Evolutionary conservation across 2,329 filamentous ascomycete species (phyloP).

Genomic region (Aspergillus arachidicola): DNA sequence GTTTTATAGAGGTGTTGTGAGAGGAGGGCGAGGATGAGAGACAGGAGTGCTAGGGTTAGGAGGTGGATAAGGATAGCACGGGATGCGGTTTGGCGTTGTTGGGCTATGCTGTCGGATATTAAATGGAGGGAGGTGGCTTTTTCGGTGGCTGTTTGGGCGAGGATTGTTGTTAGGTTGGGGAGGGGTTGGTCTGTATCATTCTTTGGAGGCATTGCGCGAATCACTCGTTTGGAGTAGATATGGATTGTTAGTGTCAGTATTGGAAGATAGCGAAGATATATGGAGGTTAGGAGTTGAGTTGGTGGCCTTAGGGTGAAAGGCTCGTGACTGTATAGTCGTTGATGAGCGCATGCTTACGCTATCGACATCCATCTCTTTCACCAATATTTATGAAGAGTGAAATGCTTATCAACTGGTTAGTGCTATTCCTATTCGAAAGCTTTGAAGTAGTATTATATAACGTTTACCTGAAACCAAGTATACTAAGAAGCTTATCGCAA

Average conservation of each 20-base stretch:
- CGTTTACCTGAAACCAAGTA: not conserved
- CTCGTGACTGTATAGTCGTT: not conserved
- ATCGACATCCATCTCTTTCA: not conserved
- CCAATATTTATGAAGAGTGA: no score
- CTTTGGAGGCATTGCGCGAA: not conserved
- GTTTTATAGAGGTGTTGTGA: constrained; percentile 44
- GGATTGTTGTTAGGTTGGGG: constrained; percentile 33
- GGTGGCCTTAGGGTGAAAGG: not conserved
- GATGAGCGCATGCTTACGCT: not conserved
- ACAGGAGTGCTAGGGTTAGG: constrained; percentile 45
- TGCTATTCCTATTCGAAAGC: no score
- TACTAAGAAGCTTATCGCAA: not conserved
- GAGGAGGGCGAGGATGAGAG: constrained; percentile 41
- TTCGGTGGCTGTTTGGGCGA: constrained; percentile 55
- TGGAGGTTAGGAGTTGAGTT: not conserved
- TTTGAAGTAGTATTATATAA: no score
- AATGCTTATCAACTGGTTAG: no score
- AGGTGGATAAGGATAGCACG: constrained; percentile 65
- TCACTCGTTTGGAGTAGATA: no score
- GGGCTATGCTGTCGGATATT: constrained; percentile 77
- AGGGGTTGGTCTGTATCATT: not conserved
- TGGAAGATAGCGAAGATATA: not conserved
- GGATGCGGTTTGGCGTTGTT: constrained; percentile 73
- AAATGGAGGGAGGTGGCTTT: constrained; percentile 70
- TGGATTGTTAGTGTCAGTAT: not conserved